Evolutionary conservation across 495 filamentous ascomycete genomes (phyloP), one percentile per base, ranked within the genome.

Genomic region (Penicillium egyptiacum): DNA sequence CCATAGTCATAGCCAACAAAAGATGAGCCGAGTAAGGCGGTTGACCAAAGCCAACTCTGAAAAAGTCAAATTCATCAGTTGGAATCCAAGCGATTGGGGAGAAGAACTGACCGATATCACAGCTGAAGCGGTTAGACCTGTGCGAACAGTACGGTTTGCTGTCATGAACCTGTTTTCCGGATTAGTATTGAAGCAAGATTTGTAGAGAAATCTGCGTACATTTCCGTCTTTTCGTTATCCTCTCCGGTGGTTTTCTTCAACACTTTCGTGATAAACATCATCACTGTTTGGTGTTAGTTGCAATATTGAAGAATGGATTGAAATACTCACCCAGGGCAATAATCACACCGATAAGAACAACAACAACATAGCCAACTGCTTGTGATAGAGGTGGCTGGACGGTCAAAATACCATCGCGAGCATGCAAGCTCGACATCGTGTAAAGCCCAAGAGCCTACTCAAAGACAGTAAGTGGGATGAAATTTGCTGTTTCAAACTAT

Each of bases 171-270:
- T 75, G 33, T 46, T 19, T 5, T n/a, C 4, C 9, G 10, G 30
- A n/a, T 61, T 28, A 62, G 17, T 44, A 25, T 11, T 14, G 16
- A 11, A 37, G 11, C 5, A 4, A 37, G 26, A 11, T 10, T 14
- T 7, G 10, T 2, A 16, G 10, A 39, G 11, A 39, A 17, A 2
- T 2, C 0, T 37, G 4, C 44, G 9, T 66, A 76, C 71, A 73
- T 76, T 58, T 76, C 74, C 0, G 72, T 76, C 51, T 73, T 76
- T 40, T 69, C 61, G 31, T 76, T 76, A 39, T 76, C 72, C 42
- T 76, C 72, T 7, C 70, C 71, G 1, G 66, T 60, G 0, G 74
- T 76, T 37, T 60, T 70, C 48, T 73, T 75, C 23, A 75, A 50
- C 1, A 74, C 25, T 7, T 66, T 68, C 1, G 68, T 69, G 7